Evolutionary conservation across 257 asterid genomes (phyloP).

Genomic region (Solanum tacnaense): DNA sequence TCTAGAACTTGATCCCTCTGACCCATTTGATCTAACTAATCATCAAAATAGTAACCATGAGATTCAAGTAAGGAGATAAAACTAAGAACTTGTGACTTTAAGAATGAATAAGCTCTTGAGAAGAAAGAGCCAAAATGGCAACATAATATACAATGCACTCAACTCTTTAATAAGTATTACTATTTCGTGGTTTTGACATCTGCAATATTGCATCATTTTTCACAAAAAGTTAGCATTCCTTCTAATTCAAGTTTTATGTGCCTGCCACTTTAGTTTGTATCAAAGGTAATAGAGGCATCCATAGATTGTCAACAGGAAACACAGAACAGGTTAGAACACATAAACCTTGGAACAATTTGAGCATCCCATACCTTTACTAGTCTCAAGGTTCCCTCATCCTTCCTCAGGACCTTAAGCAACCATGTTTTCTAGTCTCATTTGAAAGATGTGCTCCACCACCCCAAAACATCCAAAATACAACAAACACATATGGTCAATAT

Average conservation of each 20-base stretch:
- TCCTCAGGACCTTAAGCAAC: not conserved
- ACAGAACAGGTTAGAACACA: not conserved
- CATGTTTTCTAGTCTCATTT: not conserved
- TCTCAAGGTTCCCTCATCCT: not conserved
- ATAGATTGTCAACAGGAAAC: not conserved
- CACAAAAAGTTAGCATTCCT: not conserved
- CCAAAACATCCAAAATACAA: not conserved
- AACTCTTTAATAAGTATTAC: not conserved
- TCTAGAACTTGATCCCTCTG: slow-evolving; percentile 74
- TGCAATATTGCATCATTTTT: not conserved
- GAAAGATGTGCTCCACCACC: not conserved
- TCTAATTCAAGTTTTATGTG: not conserved
- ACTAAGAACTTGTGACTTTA: not conserved
- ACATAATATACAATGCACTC: not conserved
- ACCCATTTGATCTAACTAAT: slow-evolving; percentile 82
- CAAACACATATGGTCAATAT: not conserved
- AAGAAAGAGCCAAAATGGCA: not conserved
- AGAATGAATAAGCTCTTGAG: not conserved
- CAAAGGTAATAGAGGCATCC: not conserved
- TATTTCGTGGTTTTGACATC: not conserved
- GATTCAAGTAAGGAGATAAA: not conserved
- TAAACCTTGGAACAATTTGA: not conserved
- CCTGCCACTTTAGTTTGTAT: not conserved
- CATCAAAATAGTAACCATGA: slow-evolving; percentile 2
- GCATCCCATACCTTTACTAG: not conserved